Conservation (phyloP, 306 rosid species). For the Cicer cuneatum region DNA sequence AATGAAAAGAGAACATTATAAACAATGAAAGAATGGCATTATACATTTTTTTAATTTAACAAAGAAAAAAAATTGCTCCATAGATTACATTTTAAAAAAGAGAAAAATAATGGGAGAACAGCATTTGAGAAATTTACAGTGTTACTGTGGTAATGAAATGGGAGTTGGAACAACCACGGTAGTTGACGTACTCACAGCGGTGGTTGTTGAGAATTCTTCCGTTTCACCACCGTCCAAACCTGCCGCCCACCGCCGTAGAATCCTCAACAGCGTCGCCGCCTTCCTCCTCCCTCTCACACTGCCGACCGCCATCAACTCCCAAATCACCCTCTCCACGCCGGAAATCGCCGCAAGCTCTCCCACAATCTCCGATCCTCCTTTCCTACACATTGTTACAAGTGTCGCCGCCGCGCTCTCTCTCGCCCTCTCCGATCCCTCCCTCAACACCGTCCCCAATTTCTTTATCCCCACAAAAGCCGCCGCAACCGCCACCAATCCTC, state of each 20-base stretch:
- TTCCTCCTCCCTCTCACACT: slow-evolving; percentile 74
- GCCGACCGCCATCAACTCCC: slow-evolving; percentile 90
- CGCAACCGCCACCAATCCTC: slow-evolving; percentile 72
- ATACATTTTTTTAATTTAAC: not conserved
- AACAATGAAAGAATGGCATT: slow-evolving; percentile 44
- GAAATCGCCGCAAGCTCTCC: slow-evolving; percentile 66
- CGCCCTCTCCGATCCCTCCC: slow-evolving; percentile 80
- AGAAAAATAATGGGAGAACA: not conserved
- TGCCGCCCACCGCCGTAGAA: slow-evolving; percentile 86
- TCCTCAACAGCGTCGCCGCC: slow-evolving; percentile 81
- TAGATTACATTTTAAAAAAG: slow-evolving; percentile 33
- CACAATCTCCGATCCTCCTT: slow-evolving; percentile 85
- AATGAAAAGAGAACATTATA: not conserved
- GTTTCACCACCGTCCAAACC: slow-evolving; percentile 56
- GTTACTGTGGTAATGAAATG: slow-evolving; percentile 15
- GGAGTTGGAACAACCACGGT: slow-evolving; percentile 37
- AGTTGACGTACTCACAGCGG: slow-evolving; percentile 39
- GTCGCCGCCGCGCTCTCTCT: slow-evolving; percentile 91
- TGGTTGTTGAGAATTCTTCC: slow-evolving; percentile 45
- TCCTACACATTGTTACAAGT: slow-evolving; percentile 74
- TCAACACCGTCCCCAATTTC: slow-evolving; percentile 59
- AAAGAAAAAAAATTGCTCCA: slow-evolving; percentile 9
- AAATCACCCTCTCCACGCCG: slow-evolving; percentile 80
- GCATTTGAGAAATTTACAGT: slow-evolving; percentile 43
- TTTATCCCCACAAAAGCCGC: slow-evolving; percentile 61